These are phyloP conservation scores for Chrysanthemum makinoi DNA, from an alignment of 129 eudicot species.

Conservation along the genomic window DNA sequence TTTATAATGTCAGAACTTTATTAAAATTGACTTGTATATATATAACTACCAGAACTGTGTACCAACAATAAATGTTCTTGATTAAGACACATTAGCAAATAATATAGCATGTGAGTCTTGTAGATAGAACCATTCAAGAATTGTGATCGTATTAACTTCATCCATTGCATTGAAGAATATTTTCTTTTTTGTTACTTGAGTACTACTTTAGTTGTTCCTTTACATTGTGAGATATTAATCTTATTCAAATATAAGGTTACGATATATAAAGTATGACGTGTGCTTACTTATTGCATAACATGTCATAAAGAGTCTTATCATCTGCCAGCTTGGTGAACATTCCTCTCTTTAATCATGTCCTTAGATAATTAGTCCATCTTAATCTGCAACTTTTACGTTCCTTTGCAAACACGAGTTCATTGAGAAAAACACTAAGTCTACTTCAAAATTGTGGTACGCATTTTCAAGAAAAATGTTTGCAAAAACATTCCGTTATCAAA, in stretches of 20 bases:
- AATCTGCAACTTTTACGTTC: constrained; percentile 88
- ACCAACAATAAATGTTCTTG: too few species aligned
- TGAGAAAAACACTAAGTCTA: constrained; percentile 13
- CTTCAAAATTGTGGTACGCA: constrained; percentile 7
- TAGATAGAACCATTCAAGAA: neutral
- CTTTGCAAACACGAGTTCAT: constrained; percentile 58
- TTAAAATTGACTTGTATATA: too few species aligned
- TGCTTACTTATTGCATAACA: constrained; percentile 78
- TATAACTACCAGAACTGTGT: too few species aligned
- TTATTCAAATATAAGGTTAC: neutral
- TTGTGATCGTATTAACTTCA: too few species aligned
- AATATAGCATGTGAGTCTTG: too few species aligned
- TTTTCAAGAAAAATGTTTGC: constrained; percentile 7
- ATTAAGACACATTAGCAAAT: too few species aligned
- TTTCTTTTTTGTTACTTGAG: too few species aligned
- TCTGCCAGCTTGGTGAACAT: constrained; percentile 55
- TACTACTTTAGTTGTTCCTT: too few species aligned
- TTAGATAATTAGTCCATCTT: constrained; percentile 79
- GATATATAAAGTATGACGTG: neutral
- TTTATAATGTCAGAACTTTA: too few species aligned
- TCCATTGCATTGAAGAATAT: too few species aligned
- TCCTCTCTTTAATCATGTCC: constrained; percentile 84
- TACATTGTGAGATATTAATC: neutral
- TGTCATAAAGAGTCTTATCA: constrained; percentile 48
- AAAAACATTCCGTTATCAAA: neutral